Percentiles rank a stretch among this genome's conserved stretches.
Conservation (phyloP, 305 asterid species). For the Fraxinus dipetala region DNA sequence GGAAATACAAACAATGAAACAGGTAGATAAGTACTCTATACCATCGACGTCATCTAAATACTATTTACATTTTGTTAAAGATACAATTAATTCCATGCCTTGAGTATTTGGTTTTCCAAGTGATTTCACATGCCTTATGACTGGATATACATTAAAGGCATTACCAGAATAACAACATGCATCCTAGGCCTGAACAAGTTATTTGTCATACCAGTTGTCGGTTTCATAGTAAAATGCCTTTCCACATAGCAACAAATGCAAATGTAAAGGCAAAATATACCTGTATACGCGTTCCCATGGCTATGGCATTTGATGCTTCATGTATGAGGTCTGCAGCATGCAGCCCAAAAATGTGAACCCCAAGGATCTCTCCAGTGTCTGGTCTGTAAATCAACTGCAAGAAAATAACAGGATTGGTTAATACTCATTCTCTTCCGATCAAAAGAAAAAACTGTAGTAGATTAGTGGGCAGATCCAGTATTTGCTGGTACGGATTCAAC, state of each 20-base stretch:
- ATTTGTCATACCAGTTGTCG: background rate
- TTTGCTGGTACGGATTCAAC: background rate
- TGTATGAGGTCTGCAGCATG: conserved; percentile 97
- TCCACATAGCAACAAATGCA: background rate
- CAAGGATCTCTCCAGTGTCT: conserved; percentile 92
- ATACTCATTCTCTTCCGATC: conserved; percentile 11
- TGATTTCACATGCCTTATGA: background rate
- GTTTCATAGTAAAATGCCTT: background rate
- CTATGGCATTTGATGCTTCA: conserved; percentile 89
- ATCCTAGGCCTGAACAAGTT: background rate
- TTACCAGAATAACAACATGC: background rate
- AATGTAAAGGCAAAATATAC: conserved; percentile 33
- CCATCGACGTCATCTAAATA: background rate
- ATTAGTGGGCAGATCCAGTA: background rate
- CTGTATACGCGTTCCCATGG: conserved; percentile 83
- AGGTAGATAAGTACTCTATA: background rate
- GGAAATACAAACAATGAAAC: background rate
- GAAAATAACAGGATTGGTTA: conserved; percentile 29
- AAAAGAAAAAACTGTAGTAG: background rate
- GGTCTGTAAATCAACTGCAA: conserved; percentile 88
- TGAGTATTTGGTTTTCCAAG: background rate
- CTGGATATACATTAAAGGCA: background rate
- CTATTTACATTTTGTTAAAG: background rate
- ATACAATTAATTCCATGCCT: background rate
- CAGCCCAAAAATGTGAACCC: conserved; percentile 87